A percentile compares a stretch with the other conserved stretches of the same genome.
Evolutionary conservation across 176 grass and related monocot genomes (phyloP).

Genomic region (Echinochloa phyllopogon): DNA sequence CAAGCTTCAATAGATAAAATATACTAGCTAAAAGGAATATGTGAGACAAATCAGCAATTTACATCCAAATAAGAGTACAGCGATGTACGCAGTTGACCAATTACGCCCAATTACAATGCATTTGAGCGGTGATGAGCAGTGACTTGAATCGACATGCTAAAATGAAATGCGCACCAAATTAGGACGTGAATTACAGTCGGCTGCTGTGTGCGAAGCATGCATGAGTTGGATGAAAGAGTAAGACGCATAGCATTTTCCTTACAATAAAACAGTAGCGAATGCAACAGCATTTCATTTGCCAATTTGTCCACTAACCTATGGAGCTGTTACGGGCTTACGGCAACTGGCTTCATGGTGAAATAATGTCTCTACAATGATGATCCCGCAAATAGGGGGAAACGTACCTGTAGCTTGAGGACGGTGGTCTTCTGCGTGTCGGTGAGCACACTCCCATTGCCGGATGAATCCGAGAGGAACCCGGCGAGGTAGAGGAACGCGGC

Average conservation of each 20-base stretch:
- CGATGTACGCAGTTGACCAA: background rate
- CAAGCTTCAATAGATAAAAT: background rate
- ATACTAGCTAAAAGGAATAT: background rate
- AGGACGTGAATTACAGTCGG: background rate
- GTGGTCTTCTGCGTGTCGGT: conserved; percentile 83
- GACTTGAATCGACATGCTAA: conserved; percentile 3
- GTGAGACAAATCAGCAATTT: background rate
- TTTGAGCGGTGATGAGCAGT: background rate
- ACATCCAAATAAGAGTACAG: conserved; percentile 36
- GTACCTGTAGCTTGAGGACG: conserved; percentile 97
- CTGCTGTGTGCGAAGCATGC: background rate
- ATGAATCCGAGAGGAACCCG: conserved; percentile 75
- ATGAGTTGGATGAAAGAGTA: background rate
- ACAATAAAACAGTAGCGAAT: background rate
- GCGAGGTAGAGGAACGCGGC: conserved; percentile 76
- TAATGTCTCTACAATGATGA: background rate
- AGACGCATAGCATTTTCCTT: background rate
- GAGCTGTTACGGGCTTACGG: background rate
- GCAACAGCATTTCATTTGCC: background rate
- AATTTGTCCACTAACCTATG: background rate
- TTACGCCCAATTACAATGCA: background rate
- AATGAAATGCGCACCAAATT: background rate
- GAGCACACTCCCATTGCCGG: conserved; percentile 60
- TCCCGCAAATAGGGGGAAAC: background rate
- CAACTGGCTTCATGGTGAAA: background rate